Evolutionary conservation across 2,329 filamentous ascomycete species (phyloP).

Genomic region (Colletotrichum aenigma): DNA sequence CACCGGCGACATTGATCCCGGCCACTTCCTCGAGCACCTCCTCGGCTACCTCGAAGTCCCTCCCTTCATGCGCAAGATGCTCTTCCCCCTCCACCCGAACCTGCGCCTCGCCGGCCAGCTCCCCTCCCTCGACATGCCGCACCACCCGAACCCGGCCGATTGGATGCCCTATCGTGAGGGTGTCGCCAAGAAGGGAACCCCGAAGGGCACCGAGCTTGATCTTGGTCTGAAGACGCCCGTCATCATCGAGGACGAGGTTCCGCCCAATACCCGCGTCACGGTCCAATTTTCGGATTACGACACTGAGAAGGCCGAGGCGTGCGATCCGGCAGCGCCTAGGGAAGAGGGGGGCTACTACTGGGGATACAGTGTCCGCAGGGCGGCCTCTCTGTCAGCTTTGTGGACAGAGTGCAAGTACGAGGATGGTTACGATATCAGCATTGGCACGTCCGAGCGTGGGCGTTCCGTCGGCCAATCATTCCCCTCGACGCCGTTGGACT

Average conservation of each 20-base stretch:
- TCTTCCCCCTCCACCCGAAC: slow-evolving; percentile 83
- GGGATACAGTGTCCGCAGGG: slow-evolving; percentile 77
- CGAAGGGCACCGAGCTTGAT: slow-evolving; percentile 59
- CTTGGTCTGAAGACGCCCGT: slow-evolving; percentile 61
- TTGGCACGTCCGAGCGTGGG: slow-evolving; percentile 84
- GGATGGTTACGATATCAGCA: slow-evolving; percentile 80
- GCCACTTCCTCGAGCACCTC: slow-evolving; percentile 80
- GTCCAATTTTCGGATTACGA: slow-evolving; percentile 64
- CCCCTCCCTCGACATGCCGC: slow-evolving; percentile 82
- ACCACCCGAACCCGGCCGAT: slow-evolving; percentile 77
- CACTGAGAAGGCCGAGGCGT: slow-evolving; percentile 58
- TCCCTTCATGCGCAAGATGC: slow-evolving; percentile 75
- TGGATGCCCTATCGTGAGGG: slow-evolving; percentile 84
- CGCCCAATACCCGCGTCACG: slow-evolving; percentile 75
- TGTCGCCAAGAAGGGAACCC: slow-evolving; percentile 59
- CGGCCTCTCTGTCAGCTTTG: slow-evolving; percentile 69
- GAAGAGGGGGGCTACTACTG: slow-evolving; percentile 84
- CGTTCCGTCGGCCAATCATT: slow-evolving; percentile 52
- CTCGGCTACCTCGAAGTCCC: slow-evolving; percentile 85
- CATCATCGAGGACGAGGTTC: slow-evolving; percentile 64
- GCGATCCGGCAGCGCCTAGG: slow-evolving; percentile 71
- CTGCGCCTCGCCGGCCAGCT: slow-evolving; percentile 74
- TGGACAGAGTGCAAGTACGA: slow-evolving; percentile 79
- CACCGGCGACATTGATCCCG: slow-evolving; percentile 76
- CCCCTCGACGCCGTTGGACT: slow-evolving; percentile 45